A percentile compares a stretch with the other conserved stretches of the same genome.
phyloP scores from a whole-genome alignment of 164 flowering plant species.

The Tetracentron sinense region DNA sequence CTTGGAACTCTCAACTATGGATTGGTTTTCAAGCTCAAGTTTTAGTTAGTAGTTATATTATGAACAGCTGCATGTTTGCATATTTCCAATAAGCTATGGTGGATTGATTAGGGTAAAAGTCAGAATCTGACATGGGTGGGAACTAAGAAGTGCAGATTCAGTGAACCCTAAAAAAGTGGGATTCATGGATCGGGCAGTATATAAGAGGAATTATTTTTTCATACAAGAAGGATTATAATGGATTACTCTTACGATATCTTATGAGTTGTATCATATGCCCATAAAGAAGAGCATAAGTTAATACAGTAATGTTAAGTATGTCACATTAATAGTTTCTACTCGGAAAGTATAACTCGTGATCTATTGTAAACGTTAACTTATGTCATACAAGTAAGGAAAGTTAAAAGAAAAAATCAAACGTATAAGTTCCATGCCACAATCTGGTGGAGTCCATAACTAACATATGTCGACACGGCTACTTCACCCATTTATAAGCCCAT shows the following conservation, averaged over 20 bases:
- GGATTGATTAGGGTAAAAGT: neutral
- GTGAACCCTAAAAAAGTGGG: neutral
- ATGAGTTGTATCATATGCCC: neutral
- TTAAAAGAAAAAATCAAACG: neutral
- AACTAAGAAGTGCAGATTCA: neutral
- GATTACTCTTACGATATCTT: neutral
- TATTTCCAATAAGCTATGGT: neutral
- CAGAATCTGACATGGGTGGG: neutral
- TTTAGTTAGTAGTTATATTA: neutral
- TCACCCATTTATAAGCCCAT: too few species aligned
- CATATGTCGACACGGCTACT: neutral
- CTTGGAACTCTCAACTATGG: too few species aligned
- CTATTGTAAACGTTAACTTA: too few species aligned
- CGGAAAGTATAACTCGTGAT: neutral
- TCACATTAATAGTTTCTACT: too few species aligned
- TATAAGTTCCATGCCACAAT: neutral
- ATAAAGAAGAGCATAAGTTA: neutral
- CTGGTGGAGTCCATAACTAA: neutral
- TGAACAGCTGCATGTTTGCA: neutral
- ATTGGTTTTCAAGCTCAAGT: too few species aligned
- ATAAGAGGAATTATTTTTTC: neutral
- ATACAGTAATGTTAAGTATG: too few species aligned
- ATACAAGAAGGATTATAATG: neutral
- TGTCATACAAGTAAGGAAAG: neutral
- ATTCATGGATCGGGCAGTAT: neutral